Percentiles rank a stretch among this genome's conserved stretches.
These are phyloP conservation scores for Urtica urens DNA, from an alignment of 306 rosid genomes.

Conservation along the genomic window DNA sequence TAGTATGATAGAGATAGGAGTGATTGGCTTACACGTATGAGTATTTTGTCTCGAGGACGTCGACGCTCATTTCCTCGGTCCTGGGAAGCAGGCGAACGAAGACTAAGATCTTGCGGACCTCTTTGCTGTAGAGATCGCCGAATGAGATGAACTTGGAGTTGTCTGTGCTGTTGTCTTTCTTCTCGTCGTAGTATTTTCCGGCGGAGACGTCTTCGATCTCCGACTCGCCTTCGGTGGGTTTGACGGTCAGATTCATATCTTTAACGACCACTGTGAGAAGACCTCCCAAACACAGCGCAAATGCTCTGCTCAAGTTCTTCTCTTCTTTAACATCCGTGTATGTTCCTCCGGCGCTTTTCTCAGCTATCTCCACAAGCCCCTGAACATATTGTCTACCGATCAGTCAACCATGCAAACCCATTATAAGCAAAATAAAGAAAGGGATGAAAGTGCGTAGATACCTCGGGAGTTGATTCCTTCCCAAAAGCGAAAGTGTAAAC, in stretches of 20 bases:
- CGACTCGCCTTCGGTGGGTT: not conserved
- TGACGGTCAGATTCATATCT: constrained; percentile 15
- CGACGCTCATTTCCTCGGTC: no score
- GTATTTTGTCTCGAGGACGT: no score
- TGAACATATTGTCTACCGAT: not conserved
- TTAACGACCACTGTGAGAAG: constrained; percentile 26
- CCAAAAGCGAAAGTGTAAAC: constrained; percentile 2
- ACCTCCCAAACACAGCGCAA: constrained; percentile 23
- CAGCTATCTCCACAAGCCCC: constrained; percentile 9
- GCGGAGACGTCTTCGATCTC: not conserved
- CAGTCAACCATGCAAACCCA: not conserved
- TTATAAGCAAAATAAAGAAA: no score
- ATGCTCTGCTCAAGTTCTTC: not conserved
- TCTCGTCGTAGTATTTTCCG: not conserved
- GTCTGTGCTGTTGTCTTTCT: no score
- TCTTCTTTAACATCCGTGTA: constrained; percentile 5
- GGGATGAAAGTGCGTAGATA: no score
- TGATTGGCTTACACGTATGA: no score
- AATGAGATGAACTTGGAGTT: not conserved
- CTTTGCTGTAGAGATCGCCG: not conserved
- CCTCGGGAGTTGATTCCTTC: no score
- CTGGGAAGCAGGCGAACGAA: not conserved
- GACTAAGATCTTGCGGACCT: not conserved
- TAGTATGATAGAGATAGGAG: no score
- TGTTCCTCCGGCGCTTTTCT: constrained; percentile 15